These are phyloP conservation scores for Casuarina cunninghamiana DNA, from an alignment of 306 rosid genomes.

Conservation along the genomic window DNA sequence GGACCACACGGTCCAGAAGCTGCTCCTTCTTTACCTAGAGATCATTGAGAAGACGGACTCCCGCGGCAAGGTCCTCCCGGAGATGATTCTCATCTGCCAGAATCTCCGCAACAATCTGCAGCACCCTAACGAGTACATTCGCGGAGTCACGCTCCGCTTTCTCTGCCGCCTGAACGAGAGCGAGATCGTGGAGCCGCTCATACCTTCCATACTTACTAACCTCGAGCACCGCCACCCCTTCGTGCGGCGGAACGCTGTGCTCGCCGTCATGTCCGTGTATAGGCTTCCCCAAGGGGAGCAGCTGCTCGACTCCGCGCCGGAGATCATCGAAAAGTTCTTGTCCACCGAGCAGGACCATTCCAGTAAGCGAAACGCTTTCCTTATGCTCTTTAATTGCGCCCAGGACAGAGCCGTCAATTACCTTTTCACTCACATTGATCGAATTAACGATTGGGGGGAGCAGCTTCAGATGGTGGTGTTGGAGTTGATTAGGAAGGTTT, in stretches of 20 bases:
- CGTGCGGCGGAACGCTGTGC: conserved; percentile 78
- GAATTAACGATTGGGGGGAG: conserved; percentile 80
- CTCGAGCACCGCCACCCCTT: conserved; percentile 91
- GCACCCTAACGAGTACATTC: conserved; percentile 87
- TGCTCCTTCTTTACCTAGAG: conserved; percentile 90
- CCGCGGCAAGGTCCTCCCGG: conserved; percentile 79
- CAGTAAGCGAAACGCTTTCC: conserved; percentile 87
- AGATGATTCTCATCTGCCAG: conserved; percentile 97
- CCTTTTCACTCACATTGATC: conserved; percentile 62
- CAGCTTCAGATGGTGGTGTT: conserved; percentile 89
- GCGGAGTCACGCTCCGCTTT: conserved; percentile 86
- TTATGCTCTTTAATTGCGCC: conserved; percentile 84
- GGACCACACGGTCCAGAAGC: conserved; percentile 94
- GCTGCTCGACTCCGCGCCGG: conserved; percentile 76
- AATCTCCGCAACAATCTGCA: conserved; percentile 93
- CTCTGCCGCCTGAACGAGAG: conserved; percentile 87
- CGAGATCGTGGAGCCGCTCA: conserved; percentile 86
- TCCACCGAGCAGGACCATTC: conserved; percentile 76
- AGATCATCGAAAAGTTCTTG: conserved; percentile 76
- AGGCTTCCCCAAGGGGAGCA: conserved; percentile 86
- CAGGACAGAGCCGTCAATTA: conserved; percentile 85
- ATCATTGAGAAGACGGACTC: conserved; percentile 93
- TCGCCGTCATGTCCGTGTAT: conserved; percentile 84
- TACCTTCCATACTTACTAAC: conserved; percentile 82
- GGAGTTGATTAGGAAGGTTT: conserved; percentile 86